Evolutionary conservation across 371 early-diverging fungal genomes (phyloP), one percentile per base, ranked within the genome.

Genomic region (Rhizopus delemar): DNA sequence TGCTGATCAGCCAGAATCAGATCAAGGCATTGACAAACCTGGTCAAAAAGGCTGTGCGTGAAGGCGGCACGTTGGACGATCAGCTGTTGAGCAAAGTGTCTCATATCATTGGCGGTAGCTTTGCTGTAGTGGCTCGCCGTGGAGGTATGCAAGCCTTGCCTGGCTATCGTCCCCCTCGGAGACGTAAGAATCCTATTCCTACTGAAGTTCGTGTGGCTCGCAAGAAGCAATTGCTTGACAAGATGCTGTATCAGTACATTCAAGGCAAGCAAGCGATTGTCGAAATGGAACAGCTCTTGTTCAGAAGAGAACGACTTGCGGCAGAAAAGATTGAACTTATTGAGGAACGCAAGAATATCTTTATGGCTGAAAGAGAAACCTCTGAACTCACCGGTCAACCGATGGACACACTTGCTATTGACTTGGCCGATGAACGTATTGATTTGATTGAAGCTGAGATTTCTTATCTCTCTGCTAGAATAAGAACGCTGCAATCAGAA

Each of bases 381-480:
- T 81, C 82, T 3, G 82, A 84, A 15, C 55, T 57, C 53, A 78
- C 68, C 6, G 85, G 81, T 1, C 65, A 80, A 31, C 60, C 77
- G 8, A 67, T 81, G 70, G 76, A 78, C 29, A 77, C 80, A 56
- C 79, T 84, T 60, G 78, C 86, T 0, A 71, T 83, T 22, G 77
- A 83, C 33, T 83, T 90, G 53, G 87, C 90, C 77, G 91, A 93
- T 60, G 93, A 93, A 48, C 87, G 92, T 9, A 80, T 96, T 41
- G 88, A 88, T 38, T 81, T 90, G 51, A 87, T 95, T 43, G 92
- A 92, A 51, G 87, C 92, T 6, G 95, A 94, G 65, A 85, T 95
- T 22, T 75, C 87, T 8, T 90, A 87, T 65, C 68, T 90, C 28
- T 84, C 88, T 38, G 85, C 88, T 41, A 81, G 87, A 48, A 84